Conservation (phyloP, 495 filamentous ascomycete genomes). For the Penicillium chermesinum region DNA sequence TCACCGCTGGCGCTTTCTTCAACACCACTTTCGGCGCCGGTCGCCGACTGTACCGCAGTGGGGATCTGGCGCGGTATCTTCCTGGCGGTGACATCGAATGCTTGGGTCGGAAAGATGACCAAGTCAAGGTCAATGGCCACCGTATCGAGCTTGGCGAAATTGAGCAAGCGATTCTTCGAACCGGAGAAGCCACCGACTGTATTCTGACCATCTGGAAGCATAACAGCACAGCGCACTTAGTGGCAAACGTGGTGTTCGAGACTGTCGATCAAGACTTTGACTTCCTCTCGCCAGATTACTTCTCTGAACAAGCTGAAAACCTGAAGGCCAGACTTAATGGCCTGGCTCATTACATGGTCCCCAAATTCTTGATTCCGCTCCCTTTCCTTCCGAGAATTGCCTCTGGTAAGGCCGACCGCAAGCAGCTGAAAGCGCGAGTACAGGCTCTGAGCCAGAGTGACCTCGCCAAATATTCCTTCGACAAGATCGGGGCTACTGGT, state of each 20-base stretch:
- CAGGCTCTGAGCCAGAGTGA: background rate
- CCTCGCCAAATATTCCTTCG: too few species aligned
- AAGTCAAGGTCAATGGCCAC: slow-evolving; percentile 41
- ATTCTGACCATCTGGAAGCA: too few species aligned
- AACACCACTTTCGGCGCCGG: slow-evolving; percentile 6
- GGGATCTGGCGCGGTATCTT: slow-evolving; percentile 32
- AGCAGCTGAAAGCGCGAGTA: background rate
- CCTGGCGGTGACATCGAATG: slow-evolving; percentile 34
- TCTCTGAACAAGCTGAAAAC: too few species aligned
- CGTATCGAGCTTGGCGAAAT: slow-evolving; percentile 45
- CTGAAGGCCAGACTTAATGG: too few species aligned
- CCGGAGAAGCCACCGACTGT: too few species aligned
- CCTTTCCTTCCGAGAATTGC: background rate
- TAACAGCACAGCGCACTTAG: too few species aligned
- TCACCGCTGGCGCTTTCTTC: slow-evolving; percentile 24
- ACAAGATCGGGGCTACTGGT: too few species aligned
- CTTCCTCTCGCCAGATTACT: too few species aligned
- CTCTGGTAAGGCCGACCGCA: background rate
- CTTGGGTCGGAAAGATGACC: slow-evolving; percentile 39
- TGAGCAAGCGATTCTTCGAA: slow-evolving; percentile 14
- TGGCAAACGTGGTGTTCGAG: too few species aligned
- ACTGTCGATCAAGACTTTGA: too few species aligned
- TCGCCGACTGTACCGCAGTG: slow-evolving; percentile 29
- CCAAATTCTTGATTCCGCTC: background rate
- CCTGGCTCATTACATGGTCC: too few species aligned